Conservation (phyloP, 768 basidiomycete species). For the Suillus tomentosus region DNA sequence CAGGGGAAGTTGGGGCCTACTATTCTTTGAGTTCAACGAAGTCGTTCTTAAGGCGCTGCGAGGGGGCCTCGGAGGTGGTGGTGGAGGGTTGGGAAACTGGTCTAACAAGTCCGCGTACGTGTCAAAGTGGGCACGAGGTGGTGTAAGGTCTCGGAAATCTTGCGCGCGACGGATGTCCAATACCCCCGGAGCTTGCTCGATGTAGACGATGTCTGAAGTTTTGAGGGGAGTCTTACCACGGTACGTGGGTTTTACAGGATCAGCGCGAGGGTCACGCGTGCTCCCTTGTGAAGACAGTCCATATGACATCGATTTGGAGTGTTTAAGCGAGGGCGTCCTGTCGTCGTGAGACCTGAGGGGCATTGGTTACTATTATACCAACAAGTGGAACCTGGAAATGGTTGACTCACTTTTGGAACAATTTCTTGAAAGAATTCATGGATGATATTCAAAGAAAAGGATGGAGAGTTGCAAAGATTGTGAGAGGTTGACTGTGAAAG, state of each 20-base stretch:
- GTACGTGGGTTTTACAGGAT: slow-evolving; percentile 11
- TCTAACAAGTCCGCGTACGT: slow-evolving; percentile 13
- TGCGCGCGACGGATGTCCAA: slow-evolving; percentile 5
- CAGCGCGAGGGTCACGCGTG: not conserved
- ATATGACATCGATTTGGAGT: slow-evolving; percentile 17
- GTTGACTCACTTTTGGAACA: slow-evolving; percentile 15
- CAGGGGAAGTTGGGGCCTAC: not conserved
- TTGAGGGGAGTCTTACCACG: slow-evolving; percentile 16
- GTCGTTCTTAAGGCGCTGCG: slow-evolving; percentile 9
- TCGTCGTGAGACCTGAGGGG: slow-evolving; percentile 9
- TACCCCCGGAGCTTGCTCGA: slow-evolving; percentile 9
- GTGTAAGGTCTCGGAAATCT: not conserved
- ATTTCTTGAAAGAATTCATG: not conserved
- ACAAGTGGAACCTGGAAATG: not conserved
- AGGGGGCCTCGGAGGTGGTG: slow-evolving; percentile 13
- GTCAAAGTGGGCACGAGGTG: not conserved
- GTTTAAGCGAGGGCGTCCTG: slow-evolving; percentile 11
- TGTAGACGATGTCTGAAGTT: slow-evolving; percentile 13
- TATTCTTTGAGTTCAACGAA: slow-evolving; percentile 9
- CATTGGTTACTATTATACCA: not conserved
- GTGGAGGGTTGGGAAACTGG: slow-evolving; percentile 16
- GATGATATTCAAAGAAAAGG: not conserved
- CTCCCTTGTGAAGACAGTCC: slow-evolving; percentile 7
- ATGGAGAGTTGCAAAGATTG: not conserved
- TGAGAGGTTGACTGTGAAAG: not conserved